Evolutionary conservation across 164 flowering plant species (phyloP), one percentile per base, ranked within the genome.

Genomic region (Cinnamomum micranthum): DNA sequence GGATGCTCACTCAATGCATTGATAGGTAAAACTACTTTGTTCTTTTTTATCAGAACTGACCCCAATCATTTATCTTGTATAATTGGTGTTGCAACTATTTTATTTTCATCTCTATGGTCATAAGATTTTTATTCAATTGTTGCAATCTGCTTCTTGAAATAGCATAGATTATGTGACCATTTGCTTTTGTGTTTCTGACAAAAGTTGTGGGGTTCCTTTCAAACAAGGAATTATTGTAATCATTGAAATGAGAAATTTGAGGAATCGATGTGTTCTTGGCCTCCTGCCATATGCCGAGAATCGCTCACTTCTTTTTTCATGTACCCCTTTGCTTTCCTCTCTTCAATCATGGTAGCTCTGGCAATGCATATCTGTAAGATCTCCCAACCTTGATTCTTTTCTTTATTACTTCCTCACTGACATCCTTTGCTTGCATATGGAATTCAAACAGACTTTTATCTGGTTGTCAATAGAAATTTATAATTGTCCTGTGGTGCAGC

Each of bases 301-400:
- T 24, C 59, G 52, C 52, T 65, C 14, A 23, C 47, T 72, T 66
- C 35, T 47, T 50, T 64, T 55, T 35, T 35, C 47, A 51, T 82
- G 70, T 50, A 66, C 65, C 78, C 79, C 60, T 55, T 74, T 71
- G 81, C 79, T 78, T 82, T 83, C 82, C 81, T 71, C 78, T 74
- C 76, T 72, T 71, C 76, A 81, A 81, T 86, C 81, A 86, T 85
- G 75, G 73, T 86, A 68, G 11, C 71, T 81, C 77, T 82, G 78
- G 67, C 75, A 77, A 73, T 78, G 78, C 85, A 78, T 74, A 85
- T 82, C 83, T 82, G 88, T 80, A 80, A 84, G 82, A 78, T 78
- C 75, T 64, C 80, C 80, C 72, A 68, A 81, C 68, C 59, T 74
- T 73, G 67, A 75, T 78, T 77, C 79, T 69, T 69, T 50, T 55